These are phyloP conservation scores for Globisporangium carolinianum DNA, from an alignment of 352 stramenopile species.

Conservation along the genomic window DNA sequence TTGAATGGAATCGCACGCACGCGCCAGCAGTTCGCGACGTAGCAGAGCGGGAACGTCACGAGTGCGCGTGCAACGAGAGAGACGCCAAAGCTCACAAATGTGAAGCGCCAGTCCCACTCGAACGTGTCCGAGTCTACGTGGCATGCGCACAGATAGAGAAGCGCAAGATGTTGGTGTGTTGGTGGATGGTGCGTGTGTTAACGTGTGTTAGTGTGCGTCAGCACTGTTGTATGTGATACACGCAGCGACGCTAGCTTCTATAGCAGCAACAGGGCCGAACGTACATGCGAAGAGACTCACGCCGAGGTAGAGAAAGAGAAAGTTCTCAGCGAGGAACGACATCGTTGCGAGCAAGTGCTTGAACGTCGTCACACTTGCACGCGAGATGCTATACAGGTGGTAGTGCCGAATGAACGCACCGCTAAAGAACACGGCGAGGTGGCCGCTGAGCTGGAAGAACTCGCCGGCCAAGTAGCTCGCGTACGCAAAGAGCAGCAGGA, in stretches of 20 bases:
- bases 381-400: conserved; percentile 65
- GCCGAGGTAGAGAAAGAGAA: conserved; percentile 68
- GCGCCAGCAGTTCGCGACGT: conserved; percentile 40
- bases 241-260: no score
- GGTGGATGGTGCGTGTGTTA: no score
- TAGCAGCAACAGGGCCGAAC: neutral
- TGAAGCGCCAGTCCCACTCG: conserved; percentile 64
- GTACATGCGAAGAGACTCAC: conserved; percentile 58
- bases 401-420: conserved; percentile 74
- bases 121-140: conserved; percentile 30
- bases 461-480: conserved; percentile 67
- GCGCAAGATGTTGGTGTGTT: neutral
- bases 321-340: conserved; percentile 65
- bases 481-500: conserved; percentile 68
- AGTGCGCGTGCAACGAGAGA: conserved; percentile 44
- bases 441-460: conserved; percentile 67
- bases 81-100: conserved; percentile 35
- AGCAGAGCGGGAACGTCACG: conserved; percentile 74
- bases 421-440: conserved; percentile 90
- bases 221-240: no score
- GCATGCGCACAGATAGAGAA: neutral
- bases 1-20: conserved; percentile 35
- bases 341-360: conserved; percentile 55
- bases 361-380: conserved; percentile 45
- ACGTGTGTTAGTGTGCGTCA: no score